A percentile compares a stretch with the other conserved stretches of the same genome.
These are phyloP conservation scores for Neurospora sp. DNA, from an alignment of 495 filamentous ascomycete genomes.

Conservation along the genomic window DNA sequence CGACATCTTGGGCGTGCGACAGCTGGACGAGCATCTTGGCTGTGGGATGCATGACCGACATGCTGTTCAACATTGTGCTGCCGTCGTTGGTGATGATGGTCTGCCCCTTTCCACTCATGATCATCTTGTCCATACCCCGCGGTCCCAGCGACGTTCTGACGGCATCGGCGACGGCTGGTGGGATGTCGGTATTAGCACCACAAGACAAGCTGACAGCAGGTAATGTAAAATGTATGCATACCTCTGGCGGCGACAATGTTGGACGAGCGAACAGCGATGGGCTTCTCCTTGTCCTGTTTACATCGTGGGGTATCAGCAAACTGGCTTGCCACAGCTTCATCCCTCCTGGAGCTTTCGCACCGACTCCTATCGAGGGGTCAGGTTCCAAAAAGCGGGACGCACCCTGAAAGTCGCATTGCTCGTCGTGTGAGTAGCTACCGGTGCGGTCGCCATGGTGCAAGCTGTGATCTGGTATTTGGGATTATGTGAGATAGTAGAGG, in stretches of 20 bases:
- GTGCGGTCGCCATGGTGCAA: constrained; percentile 56
- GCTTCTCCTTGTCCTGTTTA: constrained; percentile 92
- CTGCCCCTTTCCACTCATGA: constrained; percentile 89
- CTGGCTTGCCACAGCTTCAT: not conserved
- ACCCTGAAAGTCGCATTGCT: constrained; percentile 77
- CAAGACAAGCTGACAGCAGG: not conserved
- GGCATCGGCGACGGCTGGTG: constrained; percentile 83
- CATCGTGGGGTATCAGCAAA: constrained; percentile 30
- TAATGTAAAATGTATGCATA: constrained; percentile 30
- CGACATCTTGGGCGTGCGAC: constrained; percentile 93
- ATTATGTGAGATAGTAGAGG: constrained; percentile 7
- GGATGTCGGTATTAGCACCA: not conserved
- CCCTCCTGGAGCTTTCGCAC: not conserved
- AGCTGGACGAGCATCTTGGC: constrained; percentile 98
- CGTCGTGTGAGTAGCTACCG: constrained; percentile 39
- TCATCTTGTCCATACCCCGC: constrained; percentile 95
- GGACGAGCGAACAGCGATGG: constrained; percentile 82
- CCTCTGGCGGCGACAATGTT: constrained; percentile 97
- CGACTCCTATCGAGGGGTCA: not conserved
- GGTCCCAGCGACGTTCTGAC: constrained; percentile 65
- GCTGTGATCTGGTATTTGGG: constrained; percentile 1
- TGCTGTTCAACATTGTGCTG: constrained; percentile 96
- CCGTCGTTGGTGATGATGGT: constrained; percentile 99
- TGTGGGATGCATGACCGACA: constrained; percentile 97
- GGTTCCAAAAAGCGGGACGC: constrained; percentile 9